Percentiles rank a stretch among this genome's conserved stretches.
These are phyloP conservation scores for Platismatia glauca DNA, from an alignment of 495 filamentous ascomycete genomes.

Conservation along the genomic window DNA sequence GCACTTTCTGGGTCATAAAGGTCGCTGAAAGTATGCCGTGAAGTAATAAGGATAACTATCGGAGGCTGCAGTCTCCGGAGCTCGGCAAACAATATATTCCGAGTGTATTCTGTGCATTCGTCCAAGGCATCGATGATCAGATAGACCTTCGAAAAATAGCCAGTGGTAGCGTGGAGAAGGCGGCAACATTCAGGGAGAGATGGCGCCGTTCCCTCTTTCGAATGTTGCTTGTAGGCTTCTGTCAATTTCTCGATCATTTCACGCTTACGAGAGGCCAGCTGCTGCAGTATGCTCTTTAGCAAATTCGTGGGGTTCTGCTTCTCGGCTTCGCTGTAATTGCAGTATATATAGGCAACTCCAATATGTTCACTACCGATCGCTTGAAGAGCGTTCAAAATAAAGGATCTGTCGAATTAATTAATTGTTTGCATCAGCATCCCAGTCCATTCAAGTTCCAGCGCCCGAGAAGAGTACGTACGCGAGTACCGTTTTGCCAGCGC, in stretches of 20 bases:
- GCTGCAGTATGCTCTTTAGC: conserved; percentile 26
- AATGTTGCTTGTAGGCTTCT: not conserved
- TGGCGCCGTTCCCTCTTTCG: conserved; percentile 23
- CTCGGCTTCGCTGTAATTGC: conserved; percentile 27
- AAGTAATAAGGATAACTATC: conserved; percentile 26
- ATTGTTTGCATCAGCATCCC: not conserved
- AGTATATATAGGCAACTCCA: conserved; percentile 29
- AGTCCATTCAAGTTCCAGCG: not conserved
- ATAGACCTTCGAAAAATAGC: conserved; percentile 24
- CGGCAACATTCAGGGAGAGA: conserved; percentile 28
- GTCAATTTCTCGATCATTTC: not conserved
- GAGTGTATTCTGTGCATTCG: conserved; percentile 24
- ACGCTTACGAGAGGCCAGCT: conserved; percentile 19
- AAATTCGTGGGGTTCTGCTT: conserved; percentile 25
- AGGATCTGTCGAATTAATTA: conserved; percentile 20
- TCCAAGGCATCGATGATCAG: conserved; percentile 40
- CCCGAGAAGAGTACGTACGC: conserved; percentile 3
- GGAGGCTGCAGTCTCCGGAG: conserved; percentile 12
- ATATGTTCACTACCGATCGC: conserved; percentile 15
- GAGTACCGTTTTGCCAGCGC: conserved; percentile 13
- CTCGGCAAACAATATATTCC: conserved; percentile 15
- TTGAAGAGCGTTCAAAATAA: conserved; percentile 32
- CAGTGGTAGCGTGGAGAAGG: conserved; percentile 25
- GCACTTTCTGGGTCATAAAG: conserved; percentile 14
- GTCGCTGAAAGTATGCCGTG: conserved; percentile 23